Percentiles rank a stretch among this genome's conserved stretches.
These are phyloP conservation scores for Fomitopsis pinicola DNA, from an alignment of 1,284 basidiomycete genomes.

Conservation along the genomic window DNA sequence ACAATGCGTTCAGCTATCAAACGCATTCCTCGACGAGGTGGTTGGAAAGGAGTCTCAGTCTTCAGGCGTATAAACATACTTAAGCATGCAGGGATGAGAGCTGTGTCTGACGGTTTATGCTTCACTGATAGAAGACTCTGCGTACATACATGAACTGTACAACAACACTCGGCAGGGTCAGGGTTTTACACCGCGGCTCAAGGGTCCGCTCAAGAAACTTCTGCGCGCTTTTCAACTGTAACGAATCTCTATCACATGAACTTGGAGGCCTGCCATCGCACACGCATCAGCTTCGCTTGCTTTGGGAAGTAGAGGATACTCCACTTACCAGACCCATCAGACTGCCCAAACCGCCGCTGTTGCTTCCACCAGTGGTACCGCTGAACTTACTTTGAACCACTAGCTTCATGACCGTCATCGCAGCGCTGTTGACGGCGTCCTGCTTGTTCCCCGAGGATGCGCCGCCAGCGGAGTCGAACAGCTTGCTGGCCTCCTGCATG, in stretches of 20 bases:
- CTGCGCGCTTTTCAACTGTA: not conserved
- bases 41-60: constrained; percentile 24
- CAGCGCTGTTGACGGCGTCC: constrained; percentile 77
- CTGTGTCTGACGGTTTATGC: no score
- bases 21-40: constrained; percentile 70
- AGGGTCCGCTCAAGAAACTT: not conserved
- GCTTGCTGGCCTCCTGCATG: constrained; percentile 73
- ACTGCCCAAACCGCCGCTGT: constrained; percentile 60
- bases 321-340: constrained; percentile 52
- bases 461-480: constrained; percentile 71
- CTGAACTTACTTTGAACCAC: constrained; percentile 64
- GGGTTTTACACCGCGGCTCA: not conserved
- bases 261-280: constrained; percentile 35
- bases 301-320: not conserved
- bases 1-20: constrained; percentile 61
- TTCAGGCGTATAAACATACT: not conserved
- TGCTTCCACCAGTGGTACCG: constrained; percentile 45
- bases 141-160: not conserved
- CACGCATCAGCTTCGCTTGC: not conserved
- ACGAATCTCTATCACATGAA: constrained; percentile 25
- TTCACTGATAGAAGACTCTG: not conserved
- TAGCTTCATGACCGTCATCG: constrained; percentile 81
- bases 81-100: not conserved
- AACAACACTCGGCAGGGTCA: not conserved
- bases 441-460: constrained; percentile 69